Evolutionary conservation across 1,284 basidiomycete species (phyloP), one percentile per base, ranked within the genome.

Genomic region (Ganoderma resinaceum): DNA sequence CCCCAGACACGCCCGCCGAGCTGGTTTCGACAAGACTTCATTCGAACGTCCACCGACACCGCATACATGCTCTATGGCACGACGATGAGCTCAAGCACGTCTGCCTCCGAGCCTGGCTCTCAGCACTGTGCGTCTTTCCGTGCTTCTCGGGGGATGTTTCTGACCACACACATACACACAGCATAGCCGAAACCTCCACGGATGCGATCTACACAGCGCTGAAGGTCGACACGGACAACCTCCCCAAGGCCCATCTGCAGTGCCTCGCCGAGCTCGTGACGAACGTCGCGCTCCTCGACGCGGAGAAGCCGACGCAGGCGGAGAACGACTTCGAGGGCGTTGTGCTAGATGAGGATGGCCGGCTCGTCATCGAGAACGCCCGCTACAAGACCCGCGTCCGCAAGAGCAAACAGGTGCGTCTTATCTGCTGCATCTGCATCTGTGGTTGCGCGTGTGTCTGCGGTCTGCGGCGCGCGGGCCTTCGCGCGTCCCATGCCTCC

Each of bases 361-460:
- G 65, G 11, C 57, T 78, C 16, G 43, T 73, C 12, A 62, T 79
- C 12, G 52, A 70, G 16, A 71, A 71, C 38, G 65, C 70, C 6
- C 73, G 76, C 5, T 78, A 71, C 69, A 76, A 73, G 38, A 78
- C 73, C 2, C 76, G 77, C 20, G 61, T 79, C 20, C 67, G 76
- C 18, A 33, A 65, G 29, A 62, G 61, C 11, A 71, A 66, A 14
- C 75, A 77, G 70, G 70, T 63, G 14, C n/a, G 61, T 52, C 33
- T 43, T 26, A 6, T 26, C n/a, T 26, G 9, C 12, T 5, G 23
- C 23, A 26, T 29, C 20, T 14, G 43, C 20, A 20, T 46, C 16
- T 46, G 43, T 16, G 43, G n/a, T n/a, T n/a, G 43, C 18, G 6
- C n/a, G n/a, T n/a, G n/a, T n/a, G n/a, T n/a, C n/a, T n/a, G n/a